These are phyloP conservation scores for Crithidia thermophila DNA, from an alignment of 208 protist species.

Conservation along the genomic window DNA sequence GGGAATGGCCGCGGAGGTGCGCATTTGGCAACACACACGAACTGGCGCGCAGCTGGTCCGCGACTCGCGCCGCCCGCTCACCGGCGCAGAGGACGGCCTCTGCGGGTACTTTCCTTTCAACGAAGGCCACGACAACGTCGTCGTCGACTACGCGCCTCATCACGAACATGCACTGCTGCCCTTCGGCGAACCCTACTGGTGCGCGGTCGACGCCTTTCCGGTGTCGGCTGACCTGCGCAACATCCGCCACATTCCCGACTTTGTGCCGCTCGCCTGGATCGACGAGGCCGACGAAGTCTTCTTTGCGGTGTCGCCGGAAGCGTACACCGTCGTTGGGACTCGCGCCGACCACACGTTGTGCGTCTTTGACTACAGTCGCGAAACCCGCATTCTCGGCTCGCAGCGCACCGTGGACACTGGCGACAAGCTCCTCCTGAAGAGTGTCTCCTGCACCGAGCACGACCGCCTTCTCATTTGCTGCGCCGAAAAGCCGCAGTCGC, in stretches of 20 bases:
- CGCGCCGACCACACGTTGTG: constrained; percentile 55
- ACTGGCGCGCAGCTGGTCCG: constrained; percentile 62
- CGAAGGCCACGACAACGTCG: constrained; percentile 73
- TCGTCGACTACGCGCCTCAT: constrained; percentile 68
- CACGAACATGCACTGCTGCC: constrained; percentile 64
- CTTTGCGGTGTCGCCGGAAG: constrained; percentile 60
- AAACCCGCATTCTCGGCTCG: constrained; percentile 38
- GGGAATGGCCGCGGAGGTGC: constrained; percentile 80
- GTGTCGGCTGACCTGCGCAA: constrained; percentile 29
- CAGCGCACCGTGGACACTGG: constrained; percentile 59
- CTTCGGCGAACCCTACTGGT: constrained; percentile 57
- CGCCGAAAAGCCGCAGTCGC: constrained; percentile 5
- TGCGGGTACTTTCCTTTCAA: constrained; percentile 83
- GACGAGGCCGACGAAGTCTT: constrained; percentile 57
- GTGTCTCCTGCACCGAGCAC: constrained; percentile 54
- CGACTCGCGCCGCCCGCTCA: constrained; percentile 65
- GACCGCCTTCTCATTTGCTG: too few species aligned
- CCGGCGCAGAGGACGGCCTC: constrained; percentile 56
- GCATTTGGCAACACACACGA: constrained; percentile 76
- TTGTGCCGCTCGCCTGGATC: constrained; percentile 68
- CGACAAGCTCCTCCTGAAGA: constrained; percentile 41
- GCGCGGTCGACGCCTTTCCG: constrained; percentile 51
- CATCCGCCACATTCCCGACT: constrained; percentile 54
- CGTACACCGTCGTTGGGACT: constrained; percentile 44
- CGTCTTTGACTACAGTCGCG: constrained; percentile 62